Conservation (phyloP, 768 basidiomycete species). For the Amanita polypyramis region DNA sequence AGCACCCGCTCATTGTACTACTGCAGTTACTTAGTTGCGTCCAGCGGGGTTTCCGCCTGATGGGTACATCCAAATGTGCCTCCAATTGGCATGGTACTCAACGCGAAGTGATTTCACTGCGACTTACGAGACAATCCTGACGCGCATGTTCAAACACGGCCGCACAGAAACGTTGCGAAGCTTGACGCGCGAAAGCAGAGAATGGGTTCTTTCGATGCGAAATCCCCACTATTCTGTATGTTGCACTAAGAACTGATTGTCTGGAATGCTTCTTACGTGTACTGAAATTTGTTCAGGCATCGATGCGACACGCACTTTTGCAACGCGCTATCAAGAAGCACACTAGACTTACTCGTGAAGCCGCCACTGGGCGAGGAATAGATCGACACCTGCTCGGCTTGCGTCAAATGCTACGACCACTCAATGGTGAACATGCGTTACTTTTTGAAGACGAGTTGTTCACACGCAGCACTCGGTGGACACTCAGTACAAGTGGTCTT, state of each 20-base stretch:
- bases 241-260: background rate
- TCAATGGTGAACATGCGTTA: constrained; percentile 41
- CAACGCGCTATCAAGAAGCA: constrained; percentile 64
- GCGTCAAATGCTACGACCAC: constrained; percentile 46
- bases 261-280: background rate
- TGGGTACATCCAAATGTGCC: constrained; percentile 82
- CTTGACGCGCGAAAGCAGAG: constrained; percentile 59
- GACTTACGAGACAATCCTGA: constrained; percentile 89
- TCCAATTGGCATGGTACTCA: constrained; percentile 87
- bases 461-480: constrained; percentile 70
- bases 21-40: background rate
- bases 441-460: constrained; percentile 78
- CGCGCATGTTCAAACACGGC: constrained; percentile 77
- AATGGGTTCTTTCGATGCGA: constrained; percentile 69
- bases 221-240: constrained; percentile 41
- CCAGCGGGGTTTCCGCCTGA: constrained; percentile 50
- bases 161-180: constrained; percentile 86
- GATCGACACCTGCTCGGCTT: constrained; percentile 90
- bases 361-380: constrained; percentile 73
- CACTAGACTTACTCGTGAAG: constrained; percentile 59
- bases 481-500: constrained; percentile 81
- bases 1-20: constrained; percentile 15
- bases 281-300: constrained; percentile 18
- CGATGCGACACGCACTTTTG: constrained; percentile 37
- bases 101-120: constrained; percentile 71